Evolutionary conservation across 139 green algal species (phyloP).

Genomic region (Dunaliella primolecta): DNA sequence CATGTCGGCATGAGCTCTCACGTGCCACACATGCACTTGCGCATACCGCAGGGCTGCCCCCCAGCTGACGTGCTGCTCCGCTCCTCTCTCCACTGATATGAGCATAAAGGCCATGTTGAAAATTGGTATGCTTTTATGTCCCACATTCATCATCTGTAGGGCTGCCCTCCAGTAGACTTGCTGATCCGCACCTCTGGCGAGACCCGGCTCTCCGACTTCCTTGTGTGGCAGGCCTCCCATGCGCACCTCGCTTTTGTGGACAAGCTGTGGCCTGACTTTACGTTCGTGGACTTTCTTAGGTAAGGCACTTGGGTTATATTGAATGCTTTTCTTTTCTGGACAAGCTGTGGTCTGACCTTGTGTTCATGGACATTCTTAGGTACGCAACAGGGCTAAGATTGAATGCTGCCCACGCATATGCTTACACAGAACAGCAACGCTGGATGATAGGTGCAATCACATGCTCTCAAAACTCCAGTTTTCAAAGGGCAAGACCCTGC

Average conservation of each 20-base stretch:
- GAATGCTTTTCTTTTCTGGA: slow-evolving; percentile 51
- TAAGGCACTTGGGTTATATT: slow-evolving; percentile 13
- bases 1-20: background rate
- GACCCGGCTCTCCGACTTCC: slow-evolving; percentile 85
- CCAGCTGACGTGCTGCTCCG: no score
- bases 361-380: slow-evolving; percentile 63
- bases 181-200: slow-evolving; percentile 88
- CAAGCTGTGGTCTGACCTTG: slow-evolving; percentile 84
- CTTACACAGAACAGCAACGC: no score
- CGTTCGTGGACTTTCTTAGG: slow-evolving; percentile 66
- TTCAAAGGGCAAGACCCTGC: no score
- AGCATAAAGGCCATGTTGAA: no score
- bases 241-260: slow-evolving; percentile 75
- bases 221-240: slow-evolving; percentile 72
- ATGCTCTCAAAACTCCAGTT: no score
- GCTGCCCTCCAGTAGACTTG: slow-evolving; percentile 74
- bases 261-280: slow-evolving; percentile 84
- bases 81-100: no score
- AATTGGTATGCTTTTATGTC: no score
- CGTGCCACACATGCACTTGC: background rate
- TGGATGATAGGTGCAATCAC: no score
- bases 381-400: no score
- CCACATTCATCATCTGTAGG: no score
- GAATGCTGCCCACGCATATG: no score
- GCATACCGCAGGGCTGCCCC: background rate